Conservation (phyloP, 2,329 filamentous ascomycete genomes). For the Aspergillus texensis region DNA sequence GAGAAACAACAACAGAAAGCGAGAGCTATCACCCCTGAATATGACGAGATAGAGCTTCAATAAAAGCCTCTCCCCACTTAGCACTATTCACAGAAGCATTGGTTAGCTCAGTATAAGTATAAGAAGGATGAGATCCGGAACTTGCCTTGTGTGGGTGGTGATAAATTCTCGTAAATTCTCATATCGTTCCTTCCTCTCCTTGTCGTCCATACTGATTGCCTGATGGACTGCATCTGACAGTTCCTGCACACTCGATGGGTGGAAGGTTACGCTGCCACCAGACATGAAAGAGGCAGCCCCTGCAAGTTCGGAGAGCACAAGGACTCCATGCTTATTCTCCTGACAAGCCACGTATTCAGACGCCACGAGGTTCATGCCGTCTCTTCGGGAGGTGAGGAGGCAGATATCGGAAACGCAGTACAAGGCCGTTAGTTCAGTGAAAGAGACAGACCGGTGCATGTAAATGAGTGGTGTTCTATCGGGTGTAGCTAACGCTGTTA, state of each 20-base stretch:
- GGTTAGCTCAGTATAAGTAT: neutral
- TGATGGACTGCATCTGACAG: slow-evolving; percentile 84
- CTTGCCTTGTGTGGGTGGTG: slow-evolving; percentile 80
- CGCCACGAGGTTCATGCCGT: slow-evolving; percentile 96
- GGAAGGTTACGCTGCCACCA: slow-evolving; percentile 85
- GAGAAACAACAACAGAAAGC: no score
- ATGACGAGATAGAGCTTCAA: slow-evolving; percentile 10
- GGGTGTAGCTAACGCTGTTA: slow-evolving; percentile 64
- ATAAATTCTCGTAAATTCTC: slow-evolving; percentile 85
- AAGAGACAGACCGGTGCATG: slow-evolving; percentile 89
- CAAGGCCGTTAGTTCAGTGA: slow-evolving; percentile 89
- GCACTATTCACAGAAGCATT: slow-evolving; percentile 22
- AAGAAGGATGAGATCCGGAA: neutral
- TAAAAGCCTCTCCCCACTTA: slow-evolving; percentile 37
- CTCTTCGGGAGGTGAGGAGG: slow-evolving; percentile 83
- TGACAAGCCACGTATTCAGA: slow-evolving; percentile 97
- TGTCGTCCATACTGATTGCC: slow-evolving; percentile 82
- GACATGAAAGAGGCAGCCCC: slow-evolving; percentile 84
- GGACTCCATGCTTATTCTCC: slow-evolving; percentile 79
- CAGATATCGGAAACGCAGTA: slow-evolving; percentile 89
- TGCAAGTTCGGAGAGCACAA: slow-evolving; percentile 92
- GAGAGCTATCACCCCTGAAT: neutral
- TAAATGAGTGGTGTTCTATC: slow-evolving; percentile 97
- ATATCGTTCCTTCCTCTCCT: slow-evolving; percentile 78
- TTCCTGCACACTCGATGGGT: slow-evolving; percentile 94